phyloP scores from a whole-genome alignment of 208 protist genomes.

The Lotmaria passim region DNA sequence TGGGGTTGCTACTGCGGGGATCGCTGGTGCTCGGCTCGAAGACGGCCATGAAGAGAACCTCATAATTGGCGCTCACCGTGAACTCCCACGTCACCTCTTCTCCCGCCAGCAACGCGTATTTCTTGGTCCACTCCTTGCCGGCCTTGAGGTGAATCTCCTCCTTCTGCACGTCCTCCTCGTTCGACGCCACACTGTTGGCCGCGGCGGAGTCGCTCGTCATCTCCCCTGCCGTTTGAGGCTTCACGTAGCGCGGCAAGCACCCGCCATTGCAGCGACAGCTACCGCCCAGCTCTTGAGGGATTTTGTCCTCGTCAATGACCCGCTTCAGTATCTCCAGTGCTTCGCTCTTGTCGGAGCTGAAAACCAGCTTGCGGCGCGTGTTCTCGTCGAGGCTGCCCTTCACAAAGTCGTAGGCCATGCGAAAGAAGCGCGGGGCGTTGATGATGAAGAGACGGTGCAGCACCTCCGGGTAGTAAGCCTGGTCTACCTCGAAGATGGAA shows the following conservation, averaged over 20 bases:
- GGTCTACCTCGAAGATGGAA: conserved; percentile 64
- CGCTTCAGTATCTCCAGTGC: conserved; percentile 43
- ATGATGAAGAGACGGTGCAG: conserved; percentile 79
- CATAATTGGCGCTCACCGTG: conserved; percentile 17
- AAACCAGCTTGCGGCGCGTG: conserved; percentile 69
- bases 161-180: conserved; percentile 26
- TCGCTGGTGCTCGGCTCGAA: conserved; percentile 22
- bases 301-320: conserved; percentile 72
- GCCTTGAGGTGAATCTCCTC: conserved; percentile 44
- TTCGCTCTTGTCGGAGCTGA: conserved; percentile 55
- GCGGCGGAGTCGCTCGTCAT: conserved; percentile 6
- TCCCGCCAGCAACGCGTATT: conserved; percentile 13
- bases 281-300: conserved; percentile 66
- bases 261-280: conserved; percentile 58
- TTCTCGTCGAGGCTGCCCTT: conserved; percentile 68
- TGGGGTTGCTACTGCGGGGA: too few relatives aligned
- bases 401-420: conserved; percentile 57
- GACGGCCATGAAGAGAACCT: conserved; percentile 41
- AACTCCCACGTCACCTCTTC: conserved; percentile 52
- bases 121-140: conserved; percentile 47
- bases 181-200: not conserved
- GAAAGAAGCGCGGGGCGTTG: conserved; percentile 61
- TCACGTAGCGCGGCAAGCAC: conserved; percentile 52
- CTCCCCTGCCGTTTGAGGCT: conserved; percentile 14
- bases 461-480: conserved; percentile 78